These are phyloP conservation scores for Trypanosoma grayi DNA, from an alignment of 208 protist genomes.

Conservation along the genomic window DNA sequence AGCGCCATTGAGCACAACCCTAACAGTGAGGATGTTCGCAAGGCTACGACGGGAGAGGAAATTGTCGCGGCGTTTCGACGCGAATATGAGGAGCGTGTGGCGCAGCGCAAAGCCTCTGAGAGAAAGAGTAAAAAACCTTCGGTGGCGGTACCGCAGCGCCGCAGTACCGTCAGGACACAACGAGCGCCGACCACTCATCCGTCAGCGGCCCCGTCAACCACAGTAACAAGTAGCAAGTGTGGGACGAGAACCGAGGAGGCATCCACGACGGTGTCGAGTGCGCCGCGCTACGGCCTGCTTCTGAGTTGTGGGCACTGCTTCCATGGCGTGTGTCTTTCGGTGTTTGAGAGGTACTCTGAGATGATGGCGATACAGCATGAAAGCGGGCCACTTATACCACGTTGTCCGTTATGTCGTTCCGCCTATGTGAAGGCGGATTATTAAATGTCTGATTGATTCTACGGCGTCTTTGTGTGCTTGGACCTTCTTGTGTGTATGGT, in stretches of 20 bases:
- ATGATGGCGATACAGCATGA: conserved; percentile 32
- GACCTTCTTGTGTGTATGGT: too few relatives aligned
- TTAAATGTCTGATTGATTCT: too few relatives aligned
- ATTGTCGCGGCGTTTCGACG: conserved; percentile 32
- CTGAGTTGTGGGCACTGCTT: conserved; percentile 87
- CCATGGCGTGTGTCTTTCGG: conserved; percentile 62
- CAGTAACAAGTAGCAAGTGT: not conserved
- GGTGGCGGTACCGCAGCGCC: not conserved
- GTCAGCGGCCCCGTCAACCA: not conserved
- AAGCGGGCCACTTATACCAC: conserved; percentile 12
- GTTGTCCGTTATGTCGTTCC: conserved; percentile 76
- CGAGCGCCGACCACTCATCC: not conserved
- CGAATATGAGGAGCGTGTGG: conserved; percentile 39
- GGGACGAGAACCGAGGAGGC: not conserved
- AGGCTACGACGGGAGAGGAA: conserved; percentile 19
- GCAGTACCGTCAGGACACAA: not conserved
- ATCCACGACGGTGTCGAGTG: not conserved
- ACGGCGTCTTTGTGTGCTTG: too few relatives aligned
- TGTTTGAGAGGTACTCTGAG: conserved; percentile 75
- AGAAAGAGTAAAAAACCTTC: not conserved
- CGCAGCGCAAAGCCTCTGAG: conserved; percentile 7
- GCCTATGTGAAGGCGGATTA: conserved; percentile 76
- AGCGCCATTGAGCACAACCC: conserved; percentile 15
- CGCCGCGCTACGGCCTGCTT: conserved; percentile 43
- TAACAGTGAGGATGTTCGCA: conserved; percentile 3